Conservation (phyloP, 73 alveolate species). For the Stentor coeruleus region DNA sequence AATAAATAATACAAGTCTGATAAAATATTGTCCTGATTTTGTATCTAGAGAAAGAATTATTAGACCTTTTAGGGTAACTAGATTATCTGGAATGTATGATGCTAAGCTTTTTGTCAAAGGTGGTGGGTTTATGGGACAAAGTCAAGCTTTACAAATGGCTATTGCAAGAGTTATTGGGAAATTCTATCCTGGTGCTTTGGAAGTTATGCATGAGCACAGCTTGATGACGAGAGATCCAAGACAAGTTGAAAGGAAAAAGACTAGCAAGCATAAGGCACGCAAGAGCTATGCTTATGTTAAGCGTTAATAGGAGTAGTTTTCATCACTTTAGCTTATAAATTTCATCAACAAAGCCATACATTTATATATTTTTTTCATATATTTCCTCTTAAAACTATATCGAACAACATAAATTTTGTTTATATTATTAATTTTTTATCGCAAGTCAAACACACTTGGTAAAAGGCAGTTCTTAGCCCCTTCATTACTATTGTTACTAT, state of each 20-base stretch:
- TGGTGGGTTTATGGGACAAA: constrained; percentile 58
- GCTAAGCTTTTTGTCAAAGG: constrained; percentile 51
- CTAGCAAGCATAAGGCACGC: constrained; percentile 59
- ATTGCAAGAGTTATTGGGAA: constrained; percentile 49
- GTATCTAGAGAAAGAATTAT: constrained; percentile 39
- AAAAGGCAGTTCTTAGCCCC: too few relatives aligned
- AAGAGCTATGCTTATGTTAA: constrained; percentile 30
- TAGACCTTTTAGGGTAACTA: constrained; percentile 46
- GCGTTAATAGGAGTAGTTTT: constrained; percentile 21
- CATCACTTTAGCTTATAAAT: too few relatives aligned
- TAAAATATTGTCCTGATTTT: constrained; percentile 42
- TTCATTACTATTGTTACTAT: too few relatives aligned
- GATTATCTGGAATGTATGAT: constrained; percentile 42
- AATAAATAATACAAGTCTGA: constrained; percentile 45
- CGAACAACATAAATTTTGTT: too few relatives aligned
- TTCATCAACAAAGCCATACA: too few relatives aligned
- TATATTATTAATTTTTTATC: too few relatives aligned
- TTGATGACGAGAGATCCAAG: constrained; percentile 50
- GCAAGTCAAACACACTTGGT: too few relatives aligned
- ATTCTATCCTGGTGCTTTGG: constrained; percentile 37
- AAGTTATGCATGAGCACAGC: constrained; percentile 25
- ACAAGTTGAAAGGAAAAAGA: constrained; percentile 60
- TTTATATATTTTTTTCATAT: too few relatives aligned
- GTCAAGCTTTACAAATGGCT: constrained; percentile 56
- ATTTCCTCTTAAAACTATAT: too few relatives aligned